These are phyloP conservation scores for Colletotrichum sidae DNA, from an alignment of 2,329 filamentous ascomycete genomes.

Conservation along the genomic window DNA sequence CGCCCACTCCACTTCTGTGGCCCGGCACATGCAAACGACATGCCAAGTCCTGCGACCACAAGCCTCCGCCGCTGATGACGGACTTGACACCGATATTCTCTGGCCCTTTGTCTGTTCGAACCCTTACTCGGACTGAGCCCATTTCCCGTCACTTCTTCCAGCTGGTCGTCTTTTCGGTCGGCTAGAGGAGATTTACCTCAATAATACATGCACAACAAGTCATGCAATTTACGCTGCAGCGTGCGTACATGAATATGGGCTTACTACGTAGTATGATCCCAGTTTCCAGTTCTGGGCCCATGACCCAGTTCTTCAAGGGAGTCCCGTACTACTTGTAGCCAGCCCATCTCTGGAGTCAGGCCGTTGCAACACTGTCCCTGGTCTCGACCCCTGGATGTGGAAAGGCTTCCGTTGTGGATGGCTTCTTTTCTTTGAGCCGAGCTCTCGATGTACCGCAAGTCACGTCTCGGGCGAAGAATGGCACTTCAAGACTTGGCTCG, in stretches of 20 bases:
- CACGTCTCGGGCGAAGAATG: too few relatives aligned
- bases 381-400: conserved; percentile 31
- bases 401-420: conserved; percentile 37
- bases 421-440: conserved; percentile 32
- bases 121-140: not conserved
- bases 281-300: conserved; percentile 13
- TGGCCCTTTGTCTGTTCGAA: too few relatives aligned
- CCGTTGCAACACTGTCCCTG: conserved; percentile 36
- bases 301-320: conserved; percentile 21
- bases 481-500: not conserved
- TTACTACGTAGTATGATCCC: conserved; percentile 1
- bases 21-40: conserved; percentile 32
- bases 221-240: not conserved
- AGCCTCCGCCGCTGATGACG: conserved; percentile 11
- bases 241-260: conserved; percentile 2
- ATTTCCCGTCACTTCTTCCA: too few relatives aligned
- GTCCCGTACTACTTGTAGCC: conserved; percentile 19
- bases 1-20: conserved; percentile 32
- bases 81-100: too few relatives aligned
- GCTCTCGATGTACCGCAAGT: not conserved
- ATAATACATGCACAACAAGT: too few relatives aligned
- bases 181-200: too few relatives aligned
- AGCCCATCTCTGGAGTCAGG: conserved; percentile 36
- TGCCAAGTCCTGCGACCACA: conserved; percentile 31
- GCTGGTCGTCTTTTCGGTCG: too few relatives aligned